Conservation (phyloP, 768 basidiomycete genomes). For the Pholiota molesta region DNA sequence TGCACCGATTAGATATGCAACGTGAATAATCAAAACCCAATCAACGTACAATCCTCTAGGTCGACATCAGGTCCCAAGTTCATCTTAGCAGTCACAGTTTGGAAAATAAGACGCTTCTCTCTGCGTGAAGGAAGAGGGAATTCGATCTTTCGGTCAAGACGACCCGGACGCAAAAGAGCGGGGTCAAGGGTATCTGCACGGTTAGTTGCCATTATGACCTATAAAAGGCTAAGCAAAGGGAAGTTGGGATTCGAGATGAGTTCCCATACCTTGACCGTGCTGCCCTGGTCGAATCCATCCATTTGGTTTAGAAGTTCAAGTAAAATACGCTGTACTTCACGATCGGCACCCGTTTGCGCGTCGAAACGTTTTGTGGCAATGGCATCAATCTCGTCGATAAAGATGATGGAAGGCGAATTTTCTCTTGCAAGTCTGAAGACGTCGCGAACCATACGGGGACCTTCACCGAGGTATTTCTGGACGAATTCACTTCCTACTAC, state of each 20-base stretch:
- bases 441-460: conserved; percentile 99
- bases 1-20: conserved; percentile 13
- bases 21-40: neutral
- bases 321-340: conserved; percentile 98
- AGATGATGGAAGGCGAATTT: conserved; percentile 97
- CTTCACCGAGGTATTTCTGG: conserved; percentile 99
- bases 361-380: conserved; percentile 99
- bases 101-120: conserved; percentile 97
- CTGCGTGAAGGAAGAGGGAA: conserved; percentile 94
- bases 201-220: conserved; percentile 99
- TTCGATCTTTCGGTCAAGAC: conserved; percentile 98
- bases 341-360: conserved; percentile 97
- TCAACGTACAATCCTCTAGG: conserved; percentile 88
- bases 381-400: conserved; percentile 98
- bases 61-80: conserved; percentile 97
- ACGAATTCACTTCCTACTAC: conserved; percentile 99
- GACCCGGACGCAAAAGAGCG: conserved; percentile 94
- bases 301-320: conserved; percentile 98
- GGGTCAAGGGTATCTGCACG: conserved; percentile 98
- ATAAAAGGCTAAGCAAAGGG: conserved; percentile 3
- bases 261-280: conserved; percentile 89
- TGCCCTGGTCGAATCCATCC: conserved; percentile 99
- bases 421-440: conserved; percentile 98
- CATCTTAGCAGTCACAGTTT: conserved; percentile 97
- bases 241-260: neutral